Evolutionary conservation across 768 basidiomycete species (phyloP).

Genomic region (Tricholoma terreum): DNA sequence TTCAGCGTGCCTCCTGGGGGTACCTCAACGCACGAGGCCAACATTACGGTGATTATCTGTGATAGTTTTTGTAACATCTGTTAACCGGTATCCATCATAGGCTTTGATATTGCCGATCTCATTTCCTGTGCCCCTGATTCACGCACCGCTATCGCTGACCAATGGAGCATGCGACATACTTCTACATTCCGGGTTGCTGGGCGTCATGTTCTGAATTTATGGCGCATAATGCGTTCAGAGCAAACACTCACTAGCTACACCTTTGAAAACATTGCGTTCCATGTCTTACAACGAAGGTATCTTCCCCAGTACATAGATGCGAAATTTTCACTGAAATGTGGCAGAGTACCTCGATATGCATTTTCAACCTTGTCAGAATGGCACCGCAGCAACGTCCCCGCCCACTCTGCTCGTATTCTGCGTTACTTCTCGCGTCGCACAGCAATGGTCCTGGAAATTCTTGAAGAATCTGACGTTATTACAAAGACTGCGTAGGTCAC

Average conservation of each 20-base stretch:
- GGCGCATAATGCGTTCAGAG: conserved; percentile 90
- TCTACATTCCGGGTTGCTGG: conserved; percentile 85
- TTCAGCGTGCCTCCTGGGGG: conserved; percentile 88
- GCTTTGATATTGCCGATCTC: conserved; percentile 66
- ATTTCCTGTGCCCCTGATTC: conserved; percentile 72
- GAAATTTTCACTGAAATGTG: background rate
- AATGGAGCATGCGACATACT: conserved; percentile 72
- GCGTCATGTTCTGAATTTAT: conserved; percentile 88
- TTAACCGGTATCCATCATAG: conserved; percentile 38
- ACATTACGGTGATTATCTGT: conserved; percentile 45
- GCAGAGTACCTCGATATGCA: conserved; percentile 76
- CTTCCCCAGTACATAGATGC: conserved; percentile 9
- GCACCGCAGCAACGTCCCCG: conserved; percentile 59
- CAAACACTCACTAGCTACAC: conserved; percentile 74
- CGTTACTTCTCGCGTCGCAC: conserved; percentile 65
- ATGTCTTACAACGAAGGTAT: conserved; percentile 74
- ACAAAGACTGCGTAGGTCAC: conserved; percentile 83
- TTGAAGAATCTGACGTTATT: conserved; percentile 77
- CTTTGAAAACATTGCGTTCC: conserved; percentile 87
- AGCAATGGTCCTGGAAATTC: conserved; percentile 68
- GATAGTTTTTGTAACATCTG: background rate
- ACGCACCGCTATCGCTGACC: conserved; percentile 40
- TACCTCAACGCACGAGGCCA: conserved; percentile 72
- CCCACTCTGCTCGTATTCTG: conserved; percentile 52
- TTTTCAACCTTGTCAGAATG: conserved; percentile 59